Evolutionary conservation across 164 flowering plant species (phyloP).

Genomic region (Chimonanthus praecox): DNA sequence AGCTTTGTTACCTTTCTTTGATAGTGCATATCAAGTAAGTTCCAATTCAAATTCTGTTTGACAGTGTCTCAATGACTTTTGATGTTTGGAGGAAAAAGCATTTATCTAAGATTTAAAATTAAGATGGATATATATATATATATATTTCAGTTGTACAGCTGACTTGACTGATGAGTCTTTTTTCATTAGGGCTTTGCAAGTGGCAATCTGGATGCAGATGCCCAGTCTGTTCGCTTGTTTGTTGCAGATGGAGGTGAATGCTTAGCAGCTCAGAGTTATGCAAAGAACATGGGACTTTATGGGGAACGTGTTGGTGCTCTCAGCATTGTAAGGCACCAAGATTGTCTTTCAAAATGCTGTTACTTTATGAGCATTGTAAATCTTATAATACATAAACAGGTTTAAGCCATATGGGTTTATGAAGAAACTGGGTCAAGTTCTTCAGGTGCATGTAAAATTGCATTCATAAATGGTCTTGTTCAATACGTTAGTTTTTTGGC

Average conservation of each 20-base stretch:
- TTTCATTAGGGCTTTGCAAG: slow-evolving; percentile 83
- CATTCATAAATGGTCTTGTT: too few species aligned
- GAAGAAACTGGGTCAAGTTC: too few species aligned
- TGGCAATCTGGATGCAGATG: slow-evolving; percentile 95
- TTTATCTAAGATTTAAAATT: background rate
- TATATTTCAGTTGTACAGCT: too few species aligned
- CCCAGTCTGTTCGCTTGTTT: slow-evolving; percentile 81
- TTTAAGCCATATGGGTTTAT: too few species aligned
- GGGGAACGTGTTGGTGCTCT: slow-evolving; percentile 95
- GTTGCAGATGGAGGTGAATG: slow-evolving; percentile 84
- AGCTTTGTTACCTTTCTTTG: slow-evolving; percentile 89
- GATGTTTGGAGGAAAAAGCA: background rate
- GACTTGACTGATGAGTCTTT: slow-evolving; percentile 3
- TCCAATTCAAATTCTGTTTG: too few species aligned
- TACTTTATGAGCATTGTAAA: too few species aligned
- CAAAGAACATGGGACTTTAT: slow-evolving; percentile 90
- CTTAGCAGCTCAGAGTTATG: slow-evolving; percentile 90
- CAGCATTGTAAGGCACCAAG: slow-evolving; percentile 40
- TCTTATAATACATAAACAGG: too few species aligned
- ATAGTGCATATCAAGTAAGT: slow-evolving; percentile 93
- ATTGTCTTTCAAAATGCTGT: too few species aligned
- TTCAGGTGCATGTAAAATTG: too few species aligned
- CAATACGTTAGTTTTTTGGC: too few species aligned
- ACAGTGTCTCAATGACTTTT: background rate
- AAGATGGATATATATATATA: too few species aligned